Percentiles rank a stretch among this genome's conserved stretches.
These are phyloP conservation scores for Kodamaea laetipori DNA, from an alignment of 805 yeast species.

Conservation along the genomic window DNA sequence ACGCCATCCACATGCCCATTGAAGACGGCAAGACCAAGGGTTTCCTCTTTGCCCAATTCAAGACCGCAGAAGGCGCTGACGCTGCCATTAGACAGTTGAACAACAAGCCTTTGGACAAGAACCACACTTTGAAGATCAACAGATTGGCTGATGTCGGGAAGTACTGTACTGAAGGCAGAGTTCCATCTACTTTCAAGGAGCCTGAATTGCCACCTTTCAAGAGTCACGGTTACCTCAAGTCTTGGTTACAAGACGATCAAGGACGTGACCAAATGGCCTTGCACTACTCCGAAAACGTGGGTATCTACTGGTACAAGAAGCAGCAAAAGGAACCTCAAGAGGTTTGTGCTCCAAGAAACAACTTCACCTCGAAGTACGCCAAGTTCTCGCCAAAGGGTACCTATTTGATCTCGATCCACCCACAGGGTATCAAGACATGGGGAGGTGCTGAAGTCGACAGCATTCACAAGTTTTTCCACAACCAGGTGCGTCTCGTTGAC, in stretches of 20 bases:
- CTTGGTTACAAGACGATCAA: slow-evolving; percentile 87
- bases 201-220: slow-evolving; percentile 74
- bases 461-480: slow-evolving; percentile 79
- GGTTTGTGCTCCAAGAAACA: slow-evolving; percentile 73
- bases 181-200: slow-evolving; percentile 62
- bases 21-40: slow-evolving; percentile 83
- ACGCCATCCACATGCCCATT: slow-evolving; percentile 80
- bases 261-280: slow-evolving; percentile 90
- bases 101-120: slow-evolving; percentile 89
- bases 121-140: slow-evolving; percentile 86
- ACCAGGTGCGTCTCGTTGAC: slow-evolving; percentile 84
- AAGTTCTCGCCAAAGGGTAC: slow-evolving; percentile 94
- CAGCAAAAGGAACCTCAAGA: slow-evolving; percentile 71
- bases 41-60: slow-evolving; percentile 80
- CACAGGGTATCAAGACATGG: slow-evolving; percentile 94
- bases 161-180: slow-evolving; percentile 65
- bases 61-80: slow-evolving; percentile 63
- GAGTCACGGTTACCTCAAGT: slow-evolving; percentile 77
- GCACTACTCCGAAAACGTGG: slow-evolving; percentile 78
- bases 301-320: slow-evolving; percentile 83
- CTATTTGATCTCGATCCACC: slow-evolving; percentile 82
- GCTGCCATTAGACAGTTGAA: slow-evolving; percentile 79
- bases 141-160: slow-evolving; percentile 80
- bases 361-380: slow-evolving; percentile 86
- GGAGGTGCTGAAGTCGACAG: slow-evolving; percentile 83